Conservation (phyloP, 192 early-diverging fungal genomes). For the Geranomyces michiganensis region DNA sequence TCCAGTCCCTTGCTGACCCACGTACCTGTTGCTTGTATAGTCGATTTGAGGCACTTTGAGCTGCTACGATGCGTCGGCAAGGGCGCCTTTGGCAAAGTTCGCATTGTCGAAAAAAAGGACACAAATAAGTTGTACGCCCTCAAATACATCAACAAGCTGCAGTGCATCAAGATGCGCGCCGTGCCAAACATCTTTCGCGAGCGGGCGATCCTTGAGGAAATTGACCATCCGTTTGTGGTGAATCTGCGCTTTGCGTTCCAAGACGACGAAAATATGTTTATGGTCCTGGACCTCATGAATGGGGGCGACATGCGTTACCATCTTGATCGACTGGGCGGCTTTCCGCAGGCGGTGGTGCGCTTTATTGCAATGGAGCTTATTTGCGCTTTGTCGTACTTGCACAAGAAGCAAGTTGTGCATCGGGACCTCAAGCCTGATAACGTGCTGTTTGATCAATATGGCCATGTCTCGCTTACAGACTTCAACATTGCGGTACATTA, state of each 20-base stretch:
- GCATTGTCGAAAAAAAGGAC: constrained; percentile 89
- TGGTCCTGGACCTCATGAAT: constrained; percentile 63
- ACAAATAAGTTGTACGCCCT: constrained; percentile 84
- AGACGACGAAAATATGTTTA: constrained; percentile 67
- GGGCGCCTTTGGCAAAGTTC: constrained; percentile 95
- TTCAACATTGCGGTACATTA: constrained; percentile 60
- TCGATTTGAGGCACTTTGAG: constrained; percentile 87
- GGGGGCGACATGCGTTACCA: constrained; percentile 66
- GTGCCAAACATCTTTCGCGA: constrained; percentile 90
- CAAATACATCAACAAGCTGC: constrained; percentile 95
- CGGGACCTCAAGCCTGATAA: constrained; percentile 54
- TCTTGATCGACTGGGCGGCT: constrained; percentile 41
- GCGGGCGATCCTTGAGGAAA: constrained; percentile 82
- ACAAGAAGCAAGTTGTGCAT: constrained; percentile 51
- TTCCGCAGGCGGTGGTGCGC: constrained; percentile 47
- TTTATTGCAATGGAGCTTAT: constrained; percentile 52
- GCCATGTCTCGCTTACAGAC: constrained; percentile 58
- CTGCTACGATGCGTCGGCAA: constrained; percentile 88
- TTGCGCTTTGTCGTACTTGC: constrained; percentile 48
- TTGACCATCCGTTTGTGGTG: constrained; percentile 85
- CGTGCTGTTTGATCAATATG: constrained; percentile 49
- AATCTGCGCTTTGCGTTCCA: constrained; percentile 66
- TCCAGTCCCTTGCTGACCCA: neutral
- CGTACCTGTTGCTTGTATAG: constrained; percentile 35
- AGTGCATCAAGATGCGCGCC: constrained; percentile 82